phyloP scores from a whole-genome alignment of 2,329 filamentous ascomycete species.

The Colletotrichum sp. region DNA sequence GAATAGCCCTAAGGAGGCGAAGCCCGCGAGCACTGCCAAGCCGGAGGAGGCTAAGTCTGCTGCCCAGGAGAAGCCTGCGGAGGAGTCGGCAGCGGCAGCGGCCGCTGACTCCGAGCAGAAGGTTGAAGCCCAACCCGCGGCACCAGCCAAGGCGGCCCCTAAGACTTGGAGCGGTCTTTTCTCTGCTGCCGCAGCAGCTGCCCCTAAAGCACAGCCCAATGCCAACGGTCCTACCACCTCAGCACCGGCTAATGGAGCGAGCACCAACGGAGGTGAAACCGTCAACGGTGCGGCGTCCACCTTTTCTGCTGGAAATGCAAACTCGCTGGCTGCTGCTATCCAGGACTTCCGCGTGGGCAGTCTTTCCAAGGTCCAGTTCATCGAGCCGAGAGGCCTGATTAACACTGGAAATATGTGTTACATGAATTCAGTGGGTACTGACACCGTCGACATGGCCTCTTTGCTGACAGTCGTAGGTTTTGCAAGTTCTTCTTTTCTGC shows the following conservation, averaged over 20 bases:
- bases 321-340: constrained; percentile 78
- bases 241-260: constrained; percentile 20
- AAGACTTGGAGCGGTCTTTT: constrained; percentile 48
- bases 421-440: constrained; percentile 89
- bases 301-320: constrained; percentile 28
- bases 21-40: constrained; percentile 8
- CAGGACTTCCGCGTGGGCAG: constrained; percentile 72
- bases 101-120: constrained; percentile 14
- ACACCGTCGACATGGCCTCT: not conserved
- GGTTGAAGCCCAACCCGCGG: constrained; percentile 22
- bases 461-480: constrained; percentile 61
- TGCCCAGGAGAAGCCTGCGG: constrained; percentile 28
- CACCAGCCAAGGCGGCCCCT: constrained; percentile 31
- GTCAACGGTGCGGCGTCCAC: constrained; percentile 5
- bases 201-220: constrained; percentile 22
- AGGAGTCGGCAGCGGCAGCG: constrained; percentile 12
- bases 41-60: not conserved
- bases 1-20: constrained; percentile 30
- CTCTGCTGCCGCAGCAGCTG: constrained; percentile 24
- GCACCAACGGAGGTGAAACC: constrained; percentile 5
- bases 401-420: constrained; percentile 99
- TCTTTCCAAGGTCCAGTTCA: constrained; percentile 74
- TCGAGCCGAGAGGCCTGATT: constrained; percentile 91
- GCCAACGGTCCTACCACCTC: constrained; percentile 22
- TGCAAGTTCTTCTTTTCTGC: constrained; percentile 95